These are phyloP conservation scores for Fusarium humuli DNA, from an alignment of 2,329 filamentous ascomycete genomes.

Conservation along the genomic window DNA sequence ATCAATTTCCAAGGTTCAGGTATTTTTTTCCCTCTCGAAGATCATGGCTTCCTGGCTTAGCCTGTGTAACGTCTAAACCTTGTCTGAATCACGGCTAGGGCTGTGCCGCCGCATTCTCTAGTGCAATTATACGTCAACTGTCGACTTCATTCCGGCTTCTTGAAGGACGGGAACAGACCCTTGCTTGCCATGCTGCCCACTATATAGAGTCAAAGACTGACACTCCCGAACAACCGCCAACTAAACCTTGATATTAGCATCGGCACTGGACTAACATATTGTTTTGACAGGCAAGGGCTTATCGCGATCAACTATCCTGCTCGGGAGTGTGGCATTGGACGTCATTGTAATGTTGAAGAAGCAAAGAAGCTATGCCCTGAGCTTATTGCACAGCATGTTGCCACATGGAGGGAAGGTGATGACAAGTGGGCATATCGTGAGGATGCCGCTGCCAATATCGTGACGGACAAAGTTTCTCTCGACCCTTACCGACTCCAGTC, in stretches of 20 bases:
- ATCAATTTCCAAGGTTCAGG: background rate
- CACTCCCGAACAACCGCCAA: background rate
- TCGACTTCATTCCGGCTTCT: conserved; percentile 8
- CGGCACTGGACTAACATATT: conserved; percentile 27
- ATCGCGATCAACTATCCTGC: conserved; percentile 98
- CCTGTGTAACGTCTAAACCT: conserved; percentile 1
- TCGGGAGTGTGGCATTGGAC: conserved; percentile 79
- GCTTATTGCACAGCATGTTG: conserved; percentile 90
- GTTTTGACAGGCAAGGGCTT: conserved; percentile 75
- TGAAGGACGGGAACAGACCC: background rate
- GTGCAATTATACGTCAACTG: background rate
- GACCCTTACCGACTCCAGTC: conserved; percentile 92
- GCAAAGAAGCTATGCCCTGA: conserved; percentile 88
- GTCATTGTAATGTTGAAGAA: conserved; percentile 83
- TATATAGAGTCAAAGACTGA: background rate
- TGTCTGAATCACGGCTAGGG: background rate
- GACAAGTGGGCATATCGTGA: conserved; percentile 91
- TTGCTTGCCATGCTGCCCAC: background rate
- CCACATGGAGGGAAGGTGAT: conserved; percentile 93
- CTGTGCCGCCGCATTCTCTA: background rate
- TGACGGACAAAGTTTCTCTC: conserved; percentile 91
- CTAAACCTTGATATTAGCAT: background rate
- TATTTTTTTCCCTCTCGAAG: background rate
- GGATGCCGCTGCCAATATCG: conserved; percentile 82
- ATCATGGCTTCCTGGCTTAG: background rate